A percentile compares a stretch with the other conserved stretches of the same genome.
Evolutionary conservation across 2,329 filamentous ascomycete species (phyloP).

Genomic region (Neonectria magnoliae): DNA sequence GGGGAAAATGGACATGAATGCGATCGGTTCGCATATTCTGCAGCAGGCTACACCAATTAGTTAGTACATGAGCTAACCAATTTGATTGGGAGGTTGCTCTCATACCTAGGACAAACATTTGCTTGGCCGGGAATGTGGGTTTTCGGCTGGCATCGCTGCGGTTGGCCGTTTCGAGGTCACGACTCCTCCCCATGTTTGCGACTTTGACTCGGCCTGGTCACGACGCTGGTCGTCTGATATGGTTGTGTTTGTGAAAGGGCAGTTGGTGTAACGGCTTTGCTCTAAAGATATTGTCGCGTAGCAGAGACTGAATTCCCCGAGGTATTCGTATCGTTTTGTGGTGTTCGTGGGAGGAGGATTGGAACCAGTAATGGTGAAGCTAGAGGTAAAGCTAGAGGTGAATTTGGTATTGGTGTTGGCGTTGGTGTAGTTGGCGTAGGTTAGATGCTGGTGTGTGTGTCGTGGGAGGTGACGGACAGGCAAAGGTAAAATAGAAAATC

Average conservation of each 20-base stretch:
- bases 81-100: neutral
- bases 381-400: neutral
- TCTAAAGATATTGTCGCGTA: neutral
- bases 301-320: neutral
- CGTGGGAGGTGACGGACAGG: neutral
- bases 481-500: slow-evolving; percentile 12
- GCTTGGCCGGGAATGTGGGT: slow-evolving; percentile 53
- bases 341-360: neutral
- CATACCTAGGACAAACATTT: slow-evolving; percentile 64
- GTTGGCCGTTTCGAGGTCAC: slow-evolving; percentile 36
- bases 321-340: slow-evolving; percentile 1
- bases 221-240: slow-evolving; percentile 7
- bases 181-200: slow-evolving; percentile 45
- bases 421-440: neutral
- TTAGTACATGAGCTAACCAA: slow-evolving; percentile 24
- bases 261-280: slow-evolving; percentile 1
- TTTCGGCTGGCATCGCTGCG: slow-evolving; percentile 35
- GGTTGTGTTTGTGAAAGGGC: neutral
- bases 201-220: slow-evolving; percentile 8
- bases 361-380: neutral
- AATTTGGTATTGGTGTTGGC: neutral
- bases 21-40: slow-evolving; percentile 97
- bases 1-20: slow-evolving; percentile 99
- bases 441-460: neutral
- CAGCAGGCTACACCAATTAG: slow-evolving; percentile 73